These are phyloP conservation scores for Gonapodya sp. DNA, from an alignment of 192 early-diverging fungal species.

Conservation along the genomic window DNA sequence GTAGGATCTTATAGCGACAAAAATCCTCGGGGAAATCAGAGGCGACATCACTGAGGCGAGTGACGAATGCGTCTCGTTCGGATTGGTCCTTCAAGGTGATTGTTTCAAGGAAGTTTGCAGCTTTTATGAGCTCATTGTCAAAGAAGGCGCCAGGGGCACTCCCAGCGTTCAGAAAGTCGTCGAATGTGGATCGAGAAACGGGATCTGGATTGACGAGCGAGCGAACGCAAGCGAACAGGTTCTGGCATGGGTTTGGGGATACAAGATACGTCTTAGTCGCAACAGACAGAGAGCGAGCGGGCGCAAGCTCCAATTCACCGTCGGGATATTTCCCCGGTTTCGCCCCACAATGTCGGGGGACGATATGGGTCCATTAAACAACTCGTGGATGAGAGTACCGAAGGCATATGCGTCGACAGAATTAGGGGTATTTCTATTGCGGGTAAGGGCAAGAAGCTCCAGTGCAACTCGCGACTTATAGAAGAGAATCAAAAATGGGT, in stretches of 20 bases:
- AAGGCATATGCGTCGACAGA: conserved; percentile 76
- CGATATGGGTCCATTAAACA: conserved; percentile 53
- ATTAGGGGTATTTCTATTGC: conserved; percentile 25
- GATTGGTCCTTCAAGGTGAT: conserved; percentile 79
- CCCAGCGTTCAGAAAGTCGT: conserved; percentile 60
- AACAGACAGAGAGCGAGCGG: no score
- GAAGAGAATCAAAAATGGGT: background rate
- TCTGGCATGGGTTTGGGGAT: no score
- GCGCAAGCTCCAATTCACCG: no score
- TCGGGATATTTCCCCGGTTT: conserved; percentile 12
- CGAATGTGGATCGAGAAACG: conserved; percentile 49
- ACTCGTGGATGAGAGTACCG: conserved; percentile 71
- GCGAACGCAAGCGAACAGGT: conserved; percentile 50
- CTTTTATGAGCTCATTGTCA: conserved; percentile 71
- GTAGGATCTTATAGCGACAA: conserved; percentile 85
- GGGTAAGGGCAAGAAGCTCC: background rate
- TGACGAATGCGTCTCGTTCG: conserved; percentile 76
- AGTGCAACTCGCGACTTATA: background rate
- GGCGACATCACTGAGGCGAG: conserved; percentile 56
- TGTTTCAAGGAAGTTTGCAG: conserved; percentile 82
- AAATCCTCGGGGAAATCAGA: conserved; percentile 74
- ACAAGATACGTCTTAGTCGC: no score
- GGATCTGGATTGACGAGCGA: conserved; percentile 49
- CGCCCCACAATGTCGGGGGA: conserved; percentile 23
- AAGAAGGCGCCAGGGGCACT: conserved; percentile 56